phyloP scores from a whole-genome alignment of 2,329 filamentous ascomycete genomes.

The Chrysoporthe deuterocubensis region DNA sequence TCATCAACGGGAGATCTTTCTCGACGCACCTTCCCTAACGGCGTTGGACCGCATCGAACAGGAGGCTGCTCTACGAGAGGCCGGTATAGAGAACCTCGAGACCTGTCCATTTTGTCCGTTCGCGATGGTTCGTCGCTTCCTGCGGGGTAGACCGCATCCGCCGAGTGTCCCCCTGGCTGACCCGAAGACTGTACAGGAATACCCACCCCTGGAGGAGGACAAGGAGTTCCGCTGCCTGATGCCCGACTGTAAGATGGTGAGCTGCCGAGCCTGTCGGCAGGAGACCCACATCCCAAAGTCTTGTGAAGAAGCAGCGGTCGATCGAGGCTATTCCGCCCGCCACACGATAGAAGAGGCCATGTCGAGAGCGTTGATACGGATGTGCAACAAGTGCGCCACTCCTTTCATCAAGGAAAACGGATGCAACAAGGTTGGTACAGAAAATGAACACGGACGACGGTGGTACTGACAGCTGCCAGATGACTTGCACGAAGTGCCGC shows the following conservation, averaged over 20 bases:
- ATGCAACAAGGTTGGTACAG: slow-evolving; percentile 41
- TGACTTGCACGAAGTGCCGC: slow-evolving; percentile 67
- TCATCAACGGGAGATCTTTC: slow-evolving; percentile 57
- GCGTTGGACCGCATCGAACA: slow-evolving; percentile 75
- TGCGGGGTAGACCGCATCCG: neutral
- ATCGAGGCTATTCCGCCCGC: slow-evolving; percentile 63
- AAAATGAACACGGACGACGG: neutral
- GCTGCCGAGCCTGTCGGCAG: slow-evolving; percentile 70
- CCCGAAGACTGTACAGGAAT: slow-evolving; percentile 49
- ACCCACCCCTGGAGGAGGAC: slow-evolving; percentile 67
- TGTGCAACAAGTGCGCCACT: slow-evolving; percentile 69
- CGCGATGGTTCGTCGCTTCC: slow-evolving; percentile 53
- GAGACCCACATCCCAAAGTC: slow-evolving; percentile 73
- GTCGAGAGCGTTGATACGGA: slow-evolving; percentile 76
- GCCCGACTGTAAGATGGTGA: slow-evolving; percentile 64
- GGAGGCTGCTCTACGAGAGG: slow-evolving; percentile 69
- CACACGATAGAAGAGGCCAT: slow-evolving; percentile 82
- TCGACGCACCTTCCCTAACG: slow-evolving; percentile 60
- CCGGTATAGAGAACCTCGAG: slow-evolving; percentile 72
- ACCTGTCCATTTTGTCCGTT: slow-evolving; percentile 84
- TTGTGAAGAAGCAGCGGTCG: slow-evolving; percentile 68
- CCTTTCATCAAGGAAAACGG: slow-evolving; percentile 78
- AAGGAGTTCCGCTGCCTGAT: slow-evolving; percentile 76
- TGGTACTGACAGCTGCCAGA: slow-evolving; percentile 68
- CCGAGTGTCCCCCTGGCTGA: neutral